Evolutionary conservation across 164 flowering plant species (phyloP), one percentile per base, ranked within the genome.

Genomic region (Santalum album): DNA sequence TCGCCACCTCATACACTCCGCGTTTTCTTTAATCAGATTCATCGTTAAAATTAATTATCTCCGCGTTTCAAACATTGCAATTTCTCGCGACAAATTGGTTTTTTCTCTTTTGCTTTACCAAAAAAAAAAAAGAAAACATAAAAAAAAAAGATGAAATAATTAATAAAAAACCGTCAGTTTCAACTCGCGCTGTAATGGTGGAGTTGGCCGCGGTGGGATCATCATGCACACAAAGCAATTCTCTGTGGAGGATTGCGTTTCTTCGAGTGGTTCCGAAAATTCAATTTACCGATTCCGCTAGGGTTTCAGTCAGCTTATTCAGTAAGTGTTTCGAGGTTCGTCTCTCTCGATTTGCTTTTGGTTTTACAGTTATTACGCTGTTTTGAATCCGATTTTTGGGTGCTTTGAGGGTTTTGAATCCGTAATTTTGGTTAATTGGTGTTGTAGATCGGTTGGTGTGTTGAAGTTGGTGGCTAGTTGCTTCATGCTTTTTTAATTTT

Each of bases 181-280:
- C 49, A 45, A 45, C 25, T 45, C 49, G 21, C 49, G n/a, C n/a
- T 20, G 14, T 17, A 45, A 22, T 45, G 49, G 25, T 45, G 49
- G 49, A 14, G 42, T n/a, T n/a, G n/a, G n/a, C n/a, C n/a, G n/a
- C n/a, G n/a, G 16, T 43, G 46, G 49, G 49, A 45, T 45, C 49
- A 2, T 45, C 49, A 20, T 45, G 25, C 16, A 9, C 14, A 38
- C 16, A 10, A 38, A 10, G 42, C 14, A 2, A 11, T 15, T 29
- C 34, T 4, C 17, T 38, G 3, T 16, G 42, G 15, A 9, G 42
- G 17, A 10, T 38, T 16, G 4, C 9, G 3, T 38, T 38, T 15
- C 42, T 38, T 16, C 16, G 14, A 4, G 42, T 38, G 0, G 14
- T 12, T 9, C 42, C 42, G n/a, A n/a, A n/a, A n/a, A n/a, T n/a